Evolutionary conservation across 208 protist species (phyloP), one percentile per base, ranked within the genome.

Genomic region (Herpetomonas tarakana): DNA sequence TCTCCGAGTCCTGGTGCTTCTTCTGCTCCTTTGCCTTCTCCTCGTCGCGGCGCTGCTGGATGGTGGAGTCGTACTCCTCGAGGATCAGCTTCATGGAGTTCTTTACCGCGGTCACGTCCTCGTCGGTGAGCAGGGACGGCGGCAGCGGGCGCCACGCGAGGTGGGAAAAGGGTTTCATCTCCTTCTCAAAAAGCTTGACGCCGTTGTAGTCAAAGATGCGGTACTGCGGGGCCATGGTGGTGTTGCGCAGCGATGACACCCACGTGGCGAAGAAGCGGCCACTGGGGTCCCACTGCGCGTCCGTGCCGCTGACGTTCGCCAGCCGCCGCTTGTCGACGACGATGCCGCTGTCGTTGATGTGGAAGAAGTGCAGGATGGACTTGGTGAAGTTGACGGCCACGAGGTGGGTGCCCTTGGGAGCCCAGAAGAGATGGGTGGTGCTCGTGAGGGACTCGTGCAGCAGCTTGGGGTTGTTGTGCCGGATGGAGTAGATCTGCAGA

Each of bases 71-170:
- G 73, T 96, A 96, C 7, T 87, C 72, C 30, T 82, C 75, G 27
- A 78, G 61, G 50, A 92, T 70, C 50, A 74, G 54, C 52, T 86
- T 80, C 47, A 91, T 62, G 38, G 72, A 70, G 14, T 82, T 74
- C 16, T 65, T 64, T 22, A 91, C 62, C 51, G 81, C 58, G 46
- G 75, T 72, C 31, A 86, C 60, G 63, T 96, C 84, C 22, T 71
- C 77, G 11, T 51, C 28, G 18, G 66, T 62, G 35, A 96, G 62
- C 60, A 93, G 67, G 2, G 84, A 71, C 16, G 79, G 71, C 16
- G 85, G 79, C 50, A 96, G 74, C n/a, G 90, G 90, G n/a, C 90
- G 81, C 90, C 90, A 96, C 11, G 83, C 70, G 30, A 96, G 88
- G 73, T 96, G 90, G 0, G 90, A 93, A 41, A 96, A 79, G 19